Base-by-base conservation (phyloP, 1,284 basidiomycete genomes). In the Marasmius oreades region DNA sequence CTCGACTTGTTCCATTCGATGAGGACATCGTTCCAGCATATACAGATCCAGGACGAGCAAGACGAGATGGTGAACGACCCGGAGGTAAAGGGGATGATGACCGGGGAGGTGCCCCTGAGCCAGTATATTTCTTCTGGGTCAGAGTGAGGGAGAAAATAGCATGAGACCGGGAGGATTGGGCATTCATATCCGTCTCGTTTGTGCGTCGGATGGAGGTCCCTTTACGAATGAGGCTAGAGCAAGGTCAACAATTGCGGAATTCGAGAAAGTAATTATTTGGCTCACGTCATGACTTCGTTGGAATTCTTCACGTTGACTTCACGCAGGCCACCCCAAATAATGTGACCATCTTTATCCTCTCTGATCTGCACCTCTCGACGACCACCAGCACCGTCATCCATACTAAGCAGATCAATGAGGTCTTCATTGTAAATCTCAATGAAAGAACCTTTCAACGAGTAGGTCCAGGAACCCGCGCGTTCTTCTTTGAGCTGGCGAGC, bases 341-440 rank as follows among this genome's bases (percentile, higher is more conserved):
- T 99, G 64, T 92, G 88, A 10, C 97, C 96, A 62, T 93, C 90
- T 69, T 95, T 95, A 71, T 95, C 94, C 76, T 99, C 96, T 61
- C 97, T 84, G 69, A 99, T 98, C 69, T 95, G 90, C 18, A 99
- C 95, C 63, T 93, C 90, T 46, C 92, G 86, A 57, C 85, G 81
- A 22, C 76, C 80, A 34, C 81, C 82, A 20, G 75, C 77, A 23
- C 77, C 73, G 55, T 88, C 86, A 59, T 92, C 86, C 65, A 85
- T 76, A 56, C 84, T 86, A 50, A 97, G 78, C 57, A 96, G 77
- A 75, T 96, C 93, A 67, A 96, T 92, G 57, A 96, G 82, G 75
- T 96, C 93, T 76, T 98, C 96, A 73, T 99, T 98, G 77, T 99
- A 99, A 59, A 99, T 85, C 78, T 99, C 96, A 65, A 99, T 89